A percentile compares a stretch with the other conserved stretches of the same genome.
Conservation (phyloP, 352 stramenopile species). For the Globisporangium paroecandrum region DNA sequence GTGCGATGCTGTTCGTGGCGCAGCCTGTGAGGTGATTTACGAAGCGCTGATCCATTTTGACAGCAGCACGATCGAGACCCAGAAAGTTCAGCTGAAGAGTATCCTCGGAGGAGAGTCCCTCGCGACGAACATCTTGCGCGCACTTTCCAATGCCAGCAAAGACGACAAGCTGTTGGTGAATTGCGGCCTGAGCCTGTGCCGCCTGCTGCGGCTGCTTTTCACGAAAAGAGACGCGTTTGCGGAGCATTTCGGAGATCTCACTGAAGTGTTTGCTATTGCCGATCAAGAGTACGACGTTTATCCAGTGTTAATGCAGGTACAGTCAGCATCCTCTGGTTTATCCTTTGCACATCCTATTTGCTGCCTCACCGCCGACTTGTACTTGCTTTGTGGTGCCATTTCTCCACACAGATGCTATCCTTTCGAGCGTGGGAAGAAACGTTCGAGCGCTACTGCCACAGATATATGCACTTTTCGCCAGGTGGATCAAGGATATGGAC, state of each 20-base stretch:
- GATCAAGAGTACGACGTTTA: conserved; percentile 34
- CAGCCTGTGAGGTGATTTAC: conserved; percentile 31
- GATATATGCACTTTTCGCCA: conserved; percentile 23
- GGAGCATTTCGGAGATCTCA: conserved; percentile 29
- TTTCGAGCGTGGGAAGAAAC: conserved; percentile 36
- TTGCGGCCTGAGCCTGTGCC: conserved; percentile 24
- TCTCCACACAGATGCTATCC: conserved; percentile 33
- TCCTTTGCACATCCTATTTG: neutral
- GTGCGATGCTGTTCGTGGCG: conserved; percentile 47
- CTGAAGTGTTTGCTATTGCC: conserved; percentile 23
- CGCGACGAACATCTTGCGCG: conserved; percentile 18
- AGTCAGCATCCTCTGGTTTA: neutral
- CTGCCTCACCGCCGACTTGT: neutral
- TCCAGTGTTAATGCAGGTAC: conserved; percentile 38
- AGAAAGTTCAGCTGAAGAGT: conserved; percentile 19
- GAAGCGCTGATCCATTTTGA: conserved; percentile 30
- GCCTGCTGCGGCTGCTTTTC: conserved; percentile 34
- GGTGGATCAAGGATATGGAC: conserved; percentile 25
- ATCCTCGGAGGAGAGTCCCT: conserved; percentile 24
- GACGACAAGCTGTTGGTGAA: conserved; percentile 25
- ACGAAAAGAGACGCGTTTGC: conserved; percentile 18
- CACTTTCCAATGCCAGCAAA: conserved; percentile 27
- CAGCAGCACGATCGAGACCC: conserved; percentile 1
- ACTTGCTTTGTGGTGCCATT: neutral
- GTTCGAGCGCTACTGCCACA: conserved; percentile 26